These are phyloP conservation scores for Hymenotorrendiella dingleyae DNA, from an alignment of 2,329 filamentous ascomycete genomes.

Conservation along the genomic window DNA sequence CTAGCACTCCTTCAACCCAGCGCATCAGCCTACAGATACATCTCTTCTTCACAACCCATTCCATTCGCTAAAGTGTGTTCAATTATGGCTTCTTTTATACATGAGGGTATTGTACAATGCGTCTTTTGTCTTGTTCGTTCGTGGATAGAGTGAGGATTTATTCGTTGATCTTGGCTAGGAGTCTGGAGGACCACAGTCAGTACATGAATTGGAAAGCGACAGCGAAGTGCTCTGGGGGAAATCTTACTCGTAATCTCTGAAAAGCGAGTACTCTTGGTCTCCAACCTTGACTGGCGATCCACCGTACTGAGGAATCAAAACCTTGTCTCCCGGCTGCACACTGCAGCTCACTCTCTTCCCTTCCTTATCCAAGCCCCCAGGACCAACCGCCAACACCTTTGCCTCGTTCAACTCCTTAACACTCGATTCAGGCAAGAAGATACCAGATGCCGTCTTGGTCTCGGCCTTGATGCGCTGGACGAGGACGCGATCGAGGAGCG, in stretches of 20 bases:
- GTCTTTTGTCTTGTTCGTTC: conserved; percentile 14
- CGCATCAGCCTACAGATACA: too few relatives aligned
- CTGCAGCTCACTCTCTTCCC: conserved; percentile 83
- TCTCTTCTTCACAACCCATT: too few relatives aligned
- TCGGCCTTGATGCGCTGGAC: conserved; percentile 98
- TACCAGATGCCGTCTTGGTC: conserved; percentile 90
- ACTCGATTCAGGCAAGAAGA: conserved; percentile 94
- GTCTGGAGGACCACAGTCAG: conserved; percentile 52
- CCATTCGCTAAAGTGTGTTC: too few relatives aligned
- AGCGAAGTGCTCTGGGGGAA: conserved; percentile 1
- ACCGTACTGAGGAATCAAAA: conserved; percentile 94
- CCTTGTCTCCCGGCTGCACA: conserved; percentile 79
- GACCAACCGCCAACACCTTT: conserved; percentile 90
- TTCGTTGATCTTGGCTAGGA: conserved; percentile 50
- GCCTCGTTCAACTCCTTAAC: conserved; percentile 99
- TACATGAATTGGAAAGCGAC: neutral
- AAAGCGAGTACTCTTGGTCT: conserved; percentile 92
- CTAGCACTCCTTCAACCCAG: too few relatives aligned
- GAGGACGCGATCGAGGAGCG: conserved; percentile 95
- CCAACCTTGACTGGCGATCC: conserved; percentile 95
- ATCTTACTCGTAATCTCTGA: conserved; percentile 96
- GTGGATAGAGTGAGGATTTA: conserved; percentile 6
- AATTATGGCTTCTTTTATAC: neutral
- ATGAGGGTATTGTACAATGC: conserved; percentile 1
- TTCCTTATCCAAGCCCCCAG: conserved; percentile 79